Conservation (phyloP, 2,329 filamentous ascomycete genomes). For the Trichoderma sp. region DNA sequence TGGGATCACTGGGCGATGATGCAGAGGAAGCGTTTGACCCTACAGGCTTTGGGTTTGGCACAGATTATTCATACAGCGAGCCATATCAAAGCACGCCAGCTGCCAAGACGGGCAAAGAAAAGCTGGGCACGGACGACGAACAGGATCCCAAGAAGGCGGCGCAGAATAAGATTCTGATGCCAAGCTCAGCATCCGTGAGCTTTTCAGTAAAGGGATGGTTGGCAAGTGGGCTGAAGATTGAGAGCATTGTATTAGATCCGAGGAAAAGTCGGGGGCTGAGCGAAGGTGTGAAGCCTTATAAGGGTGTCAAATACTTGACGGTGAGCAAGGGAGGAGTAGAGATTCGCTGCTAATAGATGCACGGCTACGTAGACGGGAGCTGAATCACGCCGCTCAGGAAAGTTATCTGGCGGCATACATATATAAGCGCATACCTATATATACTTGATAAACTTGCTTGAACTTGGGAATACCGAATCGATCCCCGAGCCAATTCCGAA, state of each 20-base stretch:
- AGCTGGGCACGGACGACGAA: conserved; percentile 38
- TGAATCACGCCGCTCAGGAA: not conserved
- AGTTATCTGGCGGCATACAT: not conserved
- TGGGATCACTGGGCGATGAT: conserved; percentile 60
- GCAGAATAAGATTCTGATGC: conserved; percentile 77
- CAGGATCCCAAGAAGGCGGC: conserved; percentile 60
- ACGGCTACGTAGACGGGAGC: not conserved
- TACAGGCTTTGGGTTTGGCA: conserved; percentile 54
- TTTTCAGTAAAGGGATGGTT: conserved; percentile 71
- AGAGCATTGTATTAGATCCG: conserved; percentile 68
- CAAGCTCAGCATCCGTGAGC: conserved; percentile 72
- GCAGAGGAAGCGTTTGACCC: conserved; percentile 52
- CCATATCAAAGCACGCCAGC: conserved; percentile 54
- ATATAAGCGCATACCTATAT: not conserved
- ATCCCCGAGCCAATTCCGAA: conserved; percentile 2
- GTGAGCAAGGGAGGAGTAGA: conserved; percentile 66
- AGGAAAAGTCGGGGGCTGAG: conserved; percentile 83
- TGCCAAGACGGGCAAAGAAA: conserved; percentile 39
- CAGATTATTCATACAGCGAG: conserved; percentile 56
- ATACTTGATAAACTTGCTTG: not conserved
- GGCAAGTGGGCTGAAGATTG: conserved; percentile 66
- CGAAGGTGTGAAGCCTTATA: conserved; percentile 90
- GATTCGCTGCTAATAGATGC: conserved; percentile 55
- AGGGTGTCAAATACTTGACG: conserved; percentile 96
- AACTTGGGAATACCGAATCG: not conserved